A percentile compares a stretch with the other conserved stretches of the same genome.
Conservation (phyloP, 176 grass and related monocot species). For the Raddia guianensis region DNA sequence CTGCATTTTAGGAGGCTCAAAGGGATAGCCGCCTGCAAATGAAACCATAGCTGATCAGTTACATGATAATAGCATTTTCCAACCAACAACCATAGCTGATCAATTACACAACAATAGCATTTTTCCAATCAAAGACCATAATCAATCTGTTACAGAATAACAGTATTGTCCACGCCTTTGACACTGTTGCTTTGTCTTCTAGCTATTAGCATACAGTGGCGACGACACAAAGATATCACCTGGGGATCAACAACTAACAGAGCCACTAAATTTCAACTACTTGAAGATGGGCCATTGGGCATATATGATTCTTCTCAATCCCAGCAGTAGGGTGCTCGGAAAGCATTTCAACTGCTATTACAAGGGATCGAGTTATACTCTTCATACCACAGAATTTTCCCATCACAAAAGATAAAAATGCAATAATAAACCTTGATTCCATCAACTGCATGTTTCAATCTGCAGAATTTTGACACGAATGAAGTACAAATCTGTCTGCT, state of each 20-base stretch:
- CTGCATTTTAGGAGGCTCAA: slow-evolving; percentile 99
- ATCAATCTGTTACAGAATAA: neutral
- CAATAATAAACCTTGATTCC: neutral
- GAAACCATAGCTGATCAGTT: slow-evolving; percentile 33
- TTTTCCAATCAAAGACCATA: slow-evolving; percentile 43
- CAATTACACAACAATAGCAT: neutral
- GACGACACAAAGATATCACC: neutral
- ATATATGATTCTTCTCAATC: neutral
- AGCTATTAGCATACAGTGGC: neutral
- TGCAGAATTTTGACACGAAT: neutral
- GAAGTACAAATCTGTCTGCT: neutral
- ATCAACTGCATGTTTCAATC: neutral
- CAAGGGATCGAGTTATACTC: neutral
- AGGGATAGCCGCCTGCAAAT: slow-evolving; percentile 90
- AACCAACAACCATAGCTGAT: slow-evolving; percentile 24
- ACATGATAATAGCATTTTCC: neutral
- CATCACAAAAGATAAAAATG: neutral
- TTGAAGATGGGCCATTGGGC: neutral
- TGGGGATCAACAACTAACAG: neutral
- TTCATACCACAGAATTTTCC: neutral
- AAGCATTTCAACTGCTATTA: neutral
- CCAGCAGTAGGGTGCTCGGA: neutral
- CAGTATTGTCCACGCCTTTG: neutral
- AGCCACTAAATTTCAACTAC: neutral
- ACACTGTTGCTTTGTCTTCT: neutral